Base-by-base conservation (phyloP, 495 filamentous ascomycete genomes). In the Neurospora sp. region DNA sequence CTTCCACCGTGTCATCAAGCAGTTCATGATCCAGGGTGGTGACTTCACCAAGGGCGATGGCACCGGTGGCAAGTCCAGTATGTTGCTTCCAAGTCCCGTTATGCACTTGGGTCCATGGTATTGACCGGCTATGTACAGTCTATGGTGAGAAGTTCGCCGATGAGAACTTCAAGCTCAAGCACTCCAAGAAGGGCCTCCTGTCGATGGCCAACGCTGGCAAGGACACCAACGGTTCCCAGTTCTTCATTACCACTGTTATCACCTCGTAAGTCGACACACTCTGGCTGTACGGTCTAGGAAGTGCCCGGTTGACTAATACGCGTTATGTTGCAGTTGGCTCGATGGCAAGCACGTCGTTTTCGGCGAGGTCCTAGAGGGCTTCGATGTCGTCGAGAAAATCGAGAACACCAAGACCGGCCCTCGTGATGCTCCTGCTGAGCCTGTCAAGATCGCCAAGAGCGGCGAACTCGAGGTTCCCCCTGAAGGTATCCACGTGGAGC, bases 101-200 rank as follows among this genome's bases (percentile, higher is more conserved):
- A 7, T 20, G 16, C 7, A 18, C 27, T 42, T 20, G 27, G 35
- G 18, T 3, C 10, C 18, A 68, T 39, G 18, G 31, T 68, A 42
- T 72, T 78, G 37, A 78, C 72, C 2, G 31, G 9, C 35, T 71
- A 22, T 59, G 20, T 65, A 39, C 42, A 89, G 87, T 99, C 85
- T 99, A 98, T 82, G 96, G 96, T 77, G 88, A 90, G 75, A 97
- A 95, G 85, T 99, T 98, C 84, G 78, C 87, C 70, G 96, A 99
- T 83, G 96, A 99, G 92, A 99, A 98, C 91, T 99, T 99, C 90
- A 99, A 98, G 91, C 88, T 99, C 73, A 97, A 96, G 89, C 88
- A 89, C 85, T 81, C 84, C 80, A 88, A 87, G 82, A 84, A 84
- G 78, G 85, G 89, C 79, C 79, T 85, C 41, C 81, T 90, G 84